Conservation (phyloP, 176 grass and related monocot species). For the Dendrocalamus sinicus region DNA sequence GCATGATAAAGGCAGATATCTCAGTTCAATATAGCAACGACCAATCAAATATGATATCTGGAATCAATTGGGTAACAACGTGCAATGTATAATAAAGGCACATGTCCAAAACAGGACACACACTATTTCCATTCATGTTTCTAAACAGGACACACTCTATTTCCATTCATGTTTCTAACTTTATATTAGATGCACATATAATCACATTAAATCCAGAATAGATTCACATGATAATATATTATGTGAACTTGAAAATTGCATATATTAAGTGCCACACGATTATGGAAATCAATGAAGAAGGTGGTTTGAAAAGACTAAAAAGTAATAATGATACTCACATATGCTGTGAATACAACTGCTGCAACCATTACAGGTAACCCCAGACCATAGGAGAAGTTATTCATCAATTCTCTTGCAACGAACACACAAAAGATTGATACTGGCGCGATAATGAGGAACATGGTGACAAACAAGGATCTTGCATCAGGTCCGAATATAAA, state of each 20-base stretch:
- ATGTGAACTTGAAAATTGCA: constrained; percentile 29
- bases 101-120: neutral
- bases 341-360: constrained; percentile 82
- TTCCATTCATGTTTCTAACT: neutral
- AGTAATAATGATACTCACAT: constrained; percentile 57
- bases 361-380: constrained; percentile 75
- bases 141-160: neutral
- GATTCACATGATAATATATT: neutral
- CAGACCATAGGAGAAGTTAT: constrained; percentile 79
- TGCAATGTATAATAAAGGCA: neutral
- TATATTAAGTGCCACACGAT: neutral
- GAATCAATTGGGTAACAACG: neutral
- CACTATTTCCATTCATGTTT: neutral
- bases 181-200: constrained; percentile 4
- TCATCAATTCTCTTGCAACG: constrained; percentile 75
- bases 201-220: neutral
- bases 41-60: constrained; percentile 14
- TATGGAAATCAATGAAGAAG: constrained; percentile 18
- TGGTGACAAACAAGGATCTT: constrained; percentile 88
- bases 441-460: constrained; percentile 81
- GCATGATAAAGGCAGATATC: neutral
- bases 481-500: constrained; percentile 97
- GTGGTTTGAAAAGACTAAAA: neutral
- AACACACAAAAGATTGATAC: constrained; percentile 85
- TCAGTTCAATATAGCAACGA: neutral